phyloP scores from a whole-genome alignment of 345 rosid species.

The Citrus mangshanensis region DNA sequence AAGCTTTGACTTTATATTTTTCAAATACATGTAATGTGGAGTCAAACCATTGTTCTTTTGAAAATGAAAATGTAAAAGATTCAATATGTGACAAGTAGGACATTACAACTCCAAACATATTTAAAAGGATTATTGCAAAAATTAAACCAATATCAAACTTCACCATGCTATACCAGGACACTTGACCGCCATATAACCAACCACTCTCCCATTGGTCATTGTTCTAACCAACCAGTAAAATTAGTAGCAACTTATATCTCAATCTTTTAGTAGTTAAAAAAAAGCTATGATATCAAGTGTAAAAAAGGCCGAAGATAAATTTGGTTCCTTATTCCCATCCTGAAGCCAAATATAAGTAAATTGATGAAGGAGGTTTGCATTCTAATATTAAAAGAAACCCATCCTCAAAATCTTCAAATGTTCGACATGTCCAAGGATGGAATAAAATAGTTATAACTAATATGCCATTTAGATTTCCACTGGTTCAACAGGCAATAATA shows the following conservation, averaged over 20 bases:
- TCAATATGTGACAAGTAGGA: neutral
- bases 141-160: neutral
- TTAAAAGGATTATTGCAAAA: neutral
- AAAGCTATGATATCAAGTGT: neutral
- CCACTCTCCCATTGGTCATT: neutral
- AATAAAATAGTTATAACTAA: neutral
- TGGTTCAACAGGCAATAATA: neutral
- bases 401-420: neutral
- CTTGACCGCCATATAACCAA: neutral
- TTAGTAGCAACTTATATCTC: neutral
- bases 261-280: neutral
- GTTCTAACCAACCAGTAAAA: neutral
- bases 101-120: neutral
- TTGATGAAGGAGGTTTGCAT: neutral
- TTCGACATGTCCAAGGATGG: neutral
- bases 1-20: neutral
- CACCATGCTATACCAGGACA: neutral
- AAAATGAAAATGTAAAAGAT: neutral
- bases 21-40: neutral
- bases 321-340: no score
- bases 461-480: neutral
- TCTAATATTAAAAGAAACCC: neutral
- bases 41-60: neutral
- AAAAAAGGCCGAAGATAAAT: no score
- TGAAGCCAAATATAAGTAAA: neutral